Percentiles rank a stretch among this genome's conserved stretches.
phyloP scores from a whole-genome alignment of 1,139 yeast genomes.

The Saccharomycopsis phalli region DNA sequence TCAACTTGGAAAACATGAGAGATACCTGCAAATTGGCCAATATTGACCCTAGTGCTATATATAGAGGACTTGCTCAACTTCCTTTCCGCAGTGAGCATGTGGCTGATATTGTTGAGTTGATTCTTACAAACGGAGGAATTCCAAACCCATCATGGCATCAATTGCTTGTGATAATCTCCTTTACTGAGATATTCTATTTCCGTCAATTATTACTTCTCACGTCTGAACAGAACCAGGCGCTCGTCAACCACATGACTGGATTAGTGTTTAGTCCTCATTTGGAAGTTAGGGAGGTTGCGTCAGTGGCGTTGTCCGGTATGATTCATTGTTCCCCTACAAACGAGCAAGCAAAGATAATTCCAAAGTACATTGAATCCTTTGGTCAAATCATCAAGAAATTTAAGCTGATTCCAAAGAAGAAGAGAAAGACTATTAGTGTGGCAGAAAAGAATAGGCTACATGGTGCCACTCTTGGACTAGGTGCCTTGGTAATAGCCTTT shows the following conservation, averaged over 20 bases:
- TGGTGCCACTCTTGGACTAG: slow-evolving; percentile 84
- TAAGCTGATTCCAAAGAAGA: slow-evolving; percentile 30
- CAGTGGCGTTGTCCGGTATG: slow-evolving; percentile 70
- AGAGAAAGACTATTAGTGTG: slow-evolving; percentile 27
- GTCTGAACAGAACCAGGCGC: slow-evolving; percentile 37
- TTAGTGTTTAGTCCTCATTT: slow-evolving; percentile 54
- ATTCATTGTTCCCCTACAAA: slow-evolving; percentile 65
- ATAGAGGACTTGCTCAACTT: slow-evolving; percentile 50
- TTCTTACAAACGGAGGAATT: slow-evolving; percentile 37
- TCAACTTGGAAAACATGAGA: slow-evolving; percentile 58
- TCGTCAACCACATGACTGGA: slow-evolving; percentile 46
- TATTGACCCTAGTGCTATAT: slow-evolving; percentile 45
- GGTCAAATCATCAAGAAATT: slow-evolving; percentile 28
- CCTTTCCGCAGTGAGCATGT: slow-evolving; percentile 41
- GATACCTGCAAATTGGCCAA: slow-evolving; percentile 77
- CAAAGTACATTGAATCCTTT: slow-evolving; percentile 33
- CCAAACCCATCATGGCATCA: slow-evolving; percentile 55
- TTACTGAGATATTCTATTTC: slow-evolving; percentile 68
- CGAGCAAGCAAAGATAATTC: slow-evolving; percentile 38
- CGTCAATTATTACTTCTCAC: slow-evolving; percentile 56
- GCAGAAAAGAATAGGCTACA: slow-evolving; percentile 51
- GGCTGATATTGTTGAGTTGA: slow-evolving; percentile 39
- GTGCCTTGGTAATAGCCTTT: slow-evolving; percentile 83
- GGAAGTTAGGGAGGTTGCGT: slow-evolving; percentile 72
- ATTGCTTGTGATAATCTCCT: slow-evolving; percentile 55